A percentile compares a stretch with the other conserved stretches of the same genome.
Evolutionary conservation across 371 early-diverging fungal genomes (phyloP).

Genomic region (Apophysomyces elegans): DNA sequence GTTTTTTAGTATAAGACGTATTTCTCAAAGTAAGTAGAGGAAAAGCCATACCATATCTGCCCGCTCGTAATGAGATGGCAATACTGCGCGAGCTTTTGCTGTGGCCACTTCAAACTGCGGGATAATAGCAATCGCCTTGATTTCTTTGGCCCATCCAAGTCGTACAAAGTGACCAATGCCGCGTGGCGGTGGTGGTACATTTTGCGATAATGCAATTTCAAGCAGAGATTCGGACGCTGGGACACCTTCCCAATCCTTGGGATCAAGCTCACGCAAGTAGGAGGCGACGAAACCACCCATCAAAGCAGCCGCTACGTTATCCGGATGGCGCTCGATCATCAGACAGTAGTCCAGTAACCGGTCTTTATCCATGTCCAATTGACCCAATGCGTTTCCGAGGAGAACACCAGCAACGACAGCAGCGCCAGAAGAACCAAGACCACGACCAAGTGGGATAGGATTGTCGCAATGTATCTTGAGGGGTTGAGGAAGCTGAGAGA

Average conservation of each 20-base stretch:
- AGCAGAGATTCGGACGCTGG: conserved; percentile 64
- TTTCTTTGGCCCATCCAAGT: conserved; percentile 67
- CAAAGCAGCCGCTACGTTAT: conserved; percentile 93
- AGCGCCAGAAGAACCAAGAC: conserved; percentile 94
- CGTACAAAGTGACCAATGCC: conserved; percentile 73
- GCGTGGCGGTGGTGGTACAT: conserved; percentile 59
- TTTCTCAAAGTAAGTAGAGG: background rate
- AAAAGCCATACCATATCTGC: conserved; percentile 74
- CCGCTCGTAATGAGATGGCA: conserved; percentile 79
- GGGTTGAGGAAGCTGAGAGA: conserved; percentile 57
- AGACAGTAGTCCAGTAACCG: conserved; percentile 86
- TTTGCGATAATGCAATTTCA: conserved; percentile 39
- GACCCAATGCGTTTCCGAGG: conserved; percentile 78
- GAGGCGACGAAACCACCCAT: conserved; percentile 94
- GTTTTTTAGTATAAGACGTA: no score
- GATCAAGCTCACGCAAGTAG: conserved; percentile 67
- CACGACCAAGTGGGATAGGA: conserved; percentile 94
- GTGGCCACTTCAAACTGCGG: conserved; percentile 94
- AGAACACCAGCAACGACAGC: conserved; percentile 95
- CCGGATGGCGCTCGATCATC: conserved; percentile 95
- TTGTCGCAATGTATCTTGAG: conserved; percentile 78
- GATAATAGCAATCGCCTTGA: conserved; percentile 85
- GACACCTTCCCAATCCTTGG: conserved; percentile 56
- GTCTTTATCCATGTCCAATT: conserved; percentile 68
- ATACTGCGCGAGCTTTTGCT: conserved; percentile 85